A percentile compares a stretch with the other conserved stretches of the same genome.
Conservation (phyloP, 2,329 filamentous ascomycete genomes). For the Epichloe gansuensis region DNA sequence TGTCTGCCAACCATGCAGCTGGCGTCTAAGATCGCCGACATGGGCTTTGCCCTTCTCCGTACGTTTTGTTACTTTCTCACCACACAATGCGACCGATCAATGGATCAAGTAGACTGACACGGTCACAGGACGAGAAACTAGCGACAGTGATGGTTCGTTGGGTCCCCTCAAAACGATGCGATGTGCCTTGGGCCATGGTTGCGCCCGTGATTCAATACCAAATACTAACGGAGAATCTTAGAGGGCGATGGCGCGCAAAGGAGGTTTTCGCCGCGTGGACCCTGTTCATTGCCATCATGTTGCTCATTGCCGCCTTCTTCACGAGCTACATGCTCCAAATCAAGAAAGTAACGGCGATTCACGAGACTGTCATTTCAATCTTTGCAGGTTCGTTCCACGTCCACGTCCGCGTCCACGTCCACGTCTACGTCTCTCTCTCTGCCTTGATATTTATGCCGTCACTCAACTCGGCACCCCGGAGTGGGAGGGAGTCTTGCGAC, state of each 20-base stretch:
- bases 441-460: neutral
- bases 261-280: constrained; percentile 96
- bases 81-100: neutral
- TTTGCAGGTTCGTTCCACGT: constrained; percentile 58
- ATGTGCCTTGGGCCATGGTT: neutral
- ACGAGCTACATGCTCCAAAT: constrained; percentile 95
- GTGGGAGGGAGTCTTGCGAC: neutral
- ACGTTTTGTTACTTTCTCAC: constrained; percentile 6
- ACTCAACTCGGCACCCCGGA: neutral
- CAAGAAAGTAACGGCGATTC: constrained; percentile 92
- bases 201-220: neutral
- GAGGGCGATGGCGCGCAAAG: constrained; percentile 72
- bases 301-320: constrained; percentile 89
- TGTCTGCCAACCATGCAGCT: constrained; percentile 12
- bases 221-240: constrained; percentile 18
- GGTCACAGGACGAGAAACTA: constrained; percentile 12
- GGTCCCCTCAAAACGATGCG: neutral
- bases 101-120: constrained; percentile 1
- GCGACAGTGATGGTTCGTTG: constrained; percentile 23
- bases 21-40: constrained; percentile 14
- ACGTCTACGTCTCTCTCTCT: too few relatives aligned
- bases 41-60: constrained; percentile 23
- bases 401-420: constrained; percentile 5
- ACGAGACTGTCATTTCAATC: constrained; percentile 96
- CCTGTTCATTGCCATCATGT: constrained; percentile 88